Conservation (phyloP, 2,329 filamentous ascomycete species). For the Stemphylium beticola region DNA sequence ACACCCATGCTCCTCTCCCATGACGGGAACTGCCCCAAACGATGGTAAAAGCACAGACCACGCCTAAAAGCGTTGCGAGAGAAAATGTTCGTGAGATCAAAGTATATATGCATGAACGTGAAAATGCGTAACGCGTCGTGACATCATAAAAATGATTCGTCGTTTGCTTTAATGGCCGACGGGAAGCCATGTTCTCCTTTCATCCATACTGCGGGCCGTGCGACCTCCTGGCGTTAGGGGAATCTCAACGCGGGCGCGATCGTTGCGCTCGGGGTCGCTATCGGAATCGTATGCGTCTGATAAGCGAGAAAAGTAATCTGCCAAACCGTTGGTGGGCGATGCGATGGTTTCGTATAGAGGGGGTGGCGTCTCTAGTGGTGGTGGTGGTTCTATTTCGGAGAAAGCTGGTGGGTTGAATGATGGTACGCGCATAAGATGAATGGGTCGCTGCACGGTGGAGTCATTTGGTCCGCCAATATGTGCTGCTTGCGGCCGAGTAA, state of each 20-base stretch:
- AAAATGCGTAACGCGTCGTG: conserved; percentile 23
- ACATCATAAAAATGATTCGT: conserved; percentile 35
- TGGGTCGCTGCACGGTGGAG: conserved; percentile 67
- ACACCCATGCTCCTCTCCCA: neutral
- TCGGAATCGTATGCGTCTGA: conserved; percentile 71
- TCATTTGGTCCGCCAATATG: conserved; percentile 55
- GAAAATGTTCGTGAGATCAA: conserved; percentile 2
- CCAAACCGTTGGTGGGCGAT: conserved; percentile 71
- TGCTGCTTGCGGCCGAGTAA: conserved; percentile 59
- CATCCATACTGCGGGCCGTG: conserved; percentile 69
- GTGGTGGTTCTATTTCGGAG: conserved; percentile 78
- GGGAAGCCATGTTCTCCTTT: conserved; percentile 62
- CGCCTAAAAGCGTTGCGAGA: neutral
- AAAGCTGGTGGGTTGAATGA: conserved; percentile 90
- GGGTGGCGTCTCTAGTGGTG: conserved; percentile 77
- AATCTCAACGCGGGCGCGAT: conserved; percentile 57
- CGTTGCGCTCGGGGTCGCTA: conserved; percentile 54
- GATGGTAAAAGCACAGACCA: conserved; percentile 2
- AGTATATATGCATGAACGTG: conserved; percentile 20
- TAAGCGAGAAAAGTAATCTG: conserved; percentile 85
- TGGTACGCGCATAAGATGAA: conserved; percentile 81
- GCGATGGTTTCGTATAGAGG: conserved; percentile 84
- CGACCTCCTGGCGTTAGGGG: conserved; percentile 69
- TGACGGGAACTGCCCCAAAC: neutral
- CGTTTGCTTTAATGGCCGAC: conserved; percentile 40